phyloP scores from a whole-genome alignment of 208 protist species.

The Leishmania major region DNA sequence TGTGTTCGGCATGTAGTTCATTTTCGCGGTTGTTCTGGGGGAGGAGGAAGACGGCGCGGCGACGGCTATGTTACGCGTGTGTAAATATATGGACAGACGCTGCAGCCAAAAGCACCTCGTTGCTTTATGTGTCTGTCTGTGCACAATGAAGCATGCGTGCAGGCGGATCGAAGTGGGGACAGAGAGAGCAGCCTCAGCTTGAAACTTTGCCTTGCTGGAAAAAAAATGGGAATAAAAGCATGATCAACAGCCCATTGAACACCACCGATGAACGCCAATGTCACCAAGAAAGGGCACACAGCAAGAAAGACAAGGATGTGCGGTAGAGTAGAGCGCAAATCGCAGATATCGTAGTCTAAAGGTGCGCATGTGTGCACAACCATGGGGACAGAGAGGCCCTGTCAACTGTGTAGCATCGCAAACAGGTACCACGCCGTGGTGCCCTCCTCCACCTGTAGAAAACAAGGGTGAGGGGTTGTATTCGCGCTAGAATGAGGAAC shows the following conservation, averaged over 20 bases:
- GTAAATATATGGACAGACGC: neutral
- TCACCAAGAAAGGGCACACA: neutral
- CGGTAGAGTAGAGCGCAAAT: neutral
- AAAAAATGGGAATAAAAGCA: neutral
- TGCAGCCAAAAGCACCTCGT: neutral
- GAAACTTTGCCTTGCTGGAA: neutral
- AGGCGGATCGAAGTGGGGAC: neutral
- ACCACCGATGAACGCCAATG: neutral
- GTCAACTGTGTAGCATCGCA: neutral
- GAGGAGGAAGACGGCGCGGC: neutral
- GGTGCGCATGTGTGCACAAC: neutral
- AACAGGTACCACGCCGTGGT: neutral
- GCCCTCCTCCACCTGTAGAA: neutral
- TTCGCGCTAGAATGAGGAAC: neutral
- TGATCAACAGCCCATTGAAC: neutral
- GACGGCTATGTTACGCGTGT: neutral
- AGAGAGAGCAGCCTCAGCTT: neutral
- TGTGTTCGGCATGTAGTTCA: conserved; percentile 55
- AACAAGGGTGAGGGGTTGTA: too few relatives aligned
- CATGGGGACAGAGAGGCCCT: neutral
- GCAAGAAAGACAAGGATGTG: neutral
- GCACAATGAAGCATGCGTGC: neutral
- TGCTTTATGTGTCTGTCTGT: neutral
- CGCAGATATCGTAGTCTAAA: neutral
- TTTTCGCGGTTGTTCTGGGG: neutral